Percentiles rank a stretch among this genome's conserved stretches.
Conservation (phyloP, 2,329 filamentous ascomycete species). For the Botrytis porri region DNA sequence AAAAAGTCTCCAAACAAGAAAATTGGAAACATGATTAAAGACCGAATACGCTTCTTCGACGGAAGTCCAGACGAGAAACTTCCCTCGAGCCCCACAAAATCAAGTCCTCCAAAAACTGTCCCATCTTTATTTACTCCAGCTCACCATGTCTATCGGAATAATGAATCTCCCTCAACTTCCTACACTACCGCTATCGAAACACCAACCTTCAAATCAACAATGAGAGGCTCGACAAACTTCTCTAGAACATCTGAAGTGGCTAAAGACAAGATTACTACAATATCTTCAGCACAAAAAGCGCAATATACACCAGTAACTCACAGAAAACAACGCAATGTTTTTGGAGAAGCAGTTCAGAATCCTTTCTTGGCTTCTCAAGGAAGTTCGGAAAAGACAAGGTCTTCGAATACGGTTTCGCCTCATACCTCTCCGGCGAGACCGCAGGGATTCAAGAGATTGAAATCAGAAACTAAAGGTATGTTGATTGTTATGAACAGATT, state of each 20-base stretch:
- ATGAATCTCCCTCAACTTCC: background rate
- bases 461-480: constrained; percentile 6
- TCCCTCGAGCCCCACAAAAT: background rate
- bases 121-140: background rate
- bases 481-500: background rate
- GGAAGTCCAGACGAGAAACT: constrained; percentile 23
- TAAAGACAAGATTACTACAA: background rate
- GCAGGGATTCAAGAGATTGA: background rate
- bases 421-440: constrained; percentile 9
- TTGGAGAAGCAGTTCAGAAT: constrained; percentile 19
- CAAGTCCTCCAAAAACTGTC: background rate
- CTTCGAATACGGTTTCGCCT: constrained; percentile 11
- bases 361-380: constrained; percentile 8
- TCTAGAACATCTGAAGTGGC: background rate
- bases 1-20: constrained; percentile 19
- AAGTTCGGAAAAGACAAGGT: background rate
- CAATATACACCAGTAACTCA: constrained; percentile 1
- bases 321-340: constrained; percentile 17
- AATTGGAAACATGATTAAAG: constrained; percentile 25
- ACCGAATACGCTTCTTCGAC: constrained; percentile 33
- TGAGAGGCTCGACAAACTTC: background rate
- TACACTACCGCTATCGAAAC: background rate
- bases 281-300: background rate
- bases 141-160: background rate
- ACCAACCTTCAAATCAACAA: background rate